These are phyloP conservation scores for Oenanthe javanica DNA, from an alignment of 140 eudicot genomes.

Conservation along the genomic window DNA sequence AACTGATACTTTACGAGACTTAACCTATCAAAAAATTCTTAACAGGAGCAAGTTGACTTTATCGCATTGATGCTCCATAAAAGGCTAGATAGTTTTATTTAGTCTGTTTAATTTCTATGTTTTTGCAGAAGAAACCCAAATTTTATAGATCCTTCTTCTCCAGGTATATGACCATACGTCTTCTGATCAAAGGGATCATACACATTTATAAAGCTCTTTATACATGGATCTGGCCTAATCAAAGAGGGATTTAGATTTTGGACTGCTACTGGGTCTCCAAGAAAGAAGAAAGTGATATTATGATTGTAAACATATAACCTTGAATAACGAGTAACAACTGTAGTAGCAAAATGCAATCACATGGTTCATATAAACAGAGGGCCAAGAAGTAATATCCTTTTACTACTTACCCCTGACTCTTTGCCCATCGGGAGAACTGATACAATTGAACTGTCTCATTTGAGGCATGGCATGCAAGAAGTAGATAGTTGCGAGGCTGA, in stretches of 20 bases:
- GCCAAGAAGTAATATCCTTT: conserved; percentile 1
- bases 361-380: not conserved
- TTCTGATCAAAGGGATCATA: not conserved
- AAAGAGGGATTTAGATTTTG: not conserved
- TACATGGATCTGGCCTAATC: not conserved
- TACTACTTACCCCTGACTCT: conserved; percentile 45
- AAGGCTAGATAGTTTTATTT: not conserved
- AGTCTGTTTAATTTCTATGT: not conserved
- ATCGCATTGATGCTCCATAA: not conserved
- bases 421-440: conserved; percentile 73
- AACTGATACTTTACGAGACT: not conserved
- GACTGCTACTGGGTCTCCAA: not conserved
- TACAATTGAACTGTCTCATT: conserved; percentile 74
- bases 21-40: not conserved
- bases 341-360: not conserved
- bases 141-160: too few species aligned
- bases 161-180: not conserved
- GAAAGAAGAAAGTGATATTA: not conserved
- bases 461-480: conserved; percentile 65
- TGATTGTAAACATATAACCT: not conserved
- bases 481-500: conserved; percentile 69
- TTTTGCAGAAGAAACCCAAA: not conserved
- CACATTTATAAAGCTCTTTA: not conserved
- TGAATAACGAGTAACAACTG: too few species aligned
- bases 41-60: not conserved